These are phyloP conservation scores for Aspergillus aculeatus DNA, from an alignment of 2,329 filamentous ascomycete species.

Conservation along the genomic window DNA sequence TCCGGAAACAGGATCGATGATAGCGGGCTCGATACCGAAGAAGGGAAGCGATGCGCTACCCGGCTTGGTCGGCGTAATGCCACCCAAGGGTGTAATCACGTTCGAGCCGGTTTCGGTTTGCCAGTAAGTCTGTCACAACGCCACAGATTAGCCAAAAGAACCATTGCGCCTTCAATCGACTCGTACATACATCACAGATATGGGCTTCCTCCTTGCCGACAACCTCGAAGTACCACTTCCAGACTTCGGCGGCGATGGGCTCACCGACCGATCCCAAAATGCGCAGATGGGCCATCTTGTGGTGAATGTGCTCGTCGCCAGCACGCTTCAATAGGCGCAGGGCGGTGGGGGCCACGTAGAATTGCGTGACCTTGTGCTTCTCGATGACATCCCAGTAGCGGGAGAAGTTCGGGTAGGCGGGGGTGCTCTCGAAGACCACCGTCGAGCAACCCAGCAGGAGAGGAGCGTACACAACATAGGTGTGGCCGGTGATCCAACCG, in stretches of 20 bases:
- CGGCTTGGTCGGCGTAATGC: constrained; percentile 93
- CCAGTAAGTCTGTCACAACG: constrained; percentile 80
- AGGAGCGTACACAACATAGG: constrained; percentile 96
- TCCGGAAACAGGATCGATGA: constrained; percentile 93
- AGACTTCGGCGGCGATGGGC: constrained; percentile 95
- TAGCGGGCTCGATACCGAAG: constrained; percentile 96
- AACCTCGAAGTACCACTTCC: constrained; percentile 98
- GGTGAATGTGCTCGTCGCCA: constrained; percentile 86
- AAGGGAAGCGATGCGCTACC: constrained; percentile 94
- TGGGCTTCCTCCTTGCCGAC: constrained; percentile 93
- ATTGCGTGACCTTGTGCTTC: constrained; percentile 92
- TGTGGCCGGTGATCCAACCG: constrained; percentile 98
- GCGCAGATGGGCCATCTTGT: constrained; percentile 82
- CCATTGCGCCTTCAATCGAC: not conserved
- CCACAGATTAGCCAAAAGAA: not conserved
- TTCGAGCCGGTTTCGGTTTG: constrained; percentile 98
- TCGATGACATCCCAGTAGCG: constrained; percentile 99
- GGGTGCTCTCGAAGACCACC: constrained; percentile 96
- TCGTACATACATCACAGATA: constrained; percentile 78
- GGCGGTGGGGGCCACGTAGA: constrained; percentile 96
- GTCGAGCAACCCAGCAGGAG: constrained; percentile 89
- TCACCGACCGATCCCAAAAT: constrained; percentile 94
- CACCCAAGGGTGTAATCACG: constrained; percentile 89
- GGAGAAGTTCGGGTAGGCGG: constrained; percentile 95
- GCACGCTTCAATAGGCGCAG: constrained; percentile 91